Conservation (phyloP, 345 rosid genomes). For the Boechera retrofracta region DNA sequence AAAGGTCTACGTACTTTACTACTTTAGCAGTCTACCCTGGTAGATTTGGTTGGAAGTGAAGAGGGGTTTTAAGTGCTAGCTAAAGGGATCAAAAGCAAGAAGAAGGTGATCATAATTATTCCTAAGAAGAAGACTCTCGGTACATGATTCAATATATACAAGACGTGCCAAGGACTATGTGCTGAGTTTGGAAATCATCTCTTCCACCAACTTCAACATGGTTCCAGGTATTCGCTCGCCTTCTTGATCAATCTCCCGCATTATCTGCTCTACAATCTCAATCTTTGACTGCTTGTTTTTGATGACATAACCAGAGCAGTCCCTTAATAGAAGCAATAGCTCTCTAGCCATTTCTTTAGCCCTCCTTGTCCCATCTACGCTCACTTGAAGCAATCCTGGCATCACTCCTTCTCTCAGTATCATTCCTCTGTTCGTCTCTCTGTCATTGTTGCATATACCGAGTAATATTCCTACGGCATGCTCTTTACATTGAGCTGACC, state of each 20-base stretch:
- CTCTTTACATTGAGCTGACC: slow-evolving; percentile 66
- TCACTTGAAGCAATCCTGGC: slow-evolving; percentile 82
- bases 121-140: slow-evolving; percentile 23
- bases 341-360: slow-evolving; percentile 68
- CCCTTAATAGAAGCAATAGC: slow-evolving; percentile 67
- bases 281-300: slow-evolving; percentile 51
- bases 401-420: slow-evolving; percentile 79
- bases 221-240: slow-evolving; percentile 54
- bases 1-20: neutral
- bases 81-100: neutral
- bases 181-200: slow-evolving; percentile 75
- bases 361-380: slow-evolving; percentile 73
- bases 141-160: slow-evolving; percentile 24
- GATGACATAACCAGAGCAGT: slow-evolving; percentile 46
- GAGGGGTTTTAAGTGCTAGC: too few relatives aligned
- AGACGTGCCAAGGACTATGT: slow-evolving; percentile 38
- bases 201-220: slow-evolving; percentile 66
- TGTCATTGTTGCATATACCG: slow-evolving; percentile 58
- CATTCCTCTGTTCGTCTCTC: slow-evolving; percentile 70
- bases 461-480: slow-evolving; percentile 75
- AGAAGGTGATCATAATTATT: neutral
- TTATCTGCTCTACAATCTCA: slow-evolving; percentile 60
- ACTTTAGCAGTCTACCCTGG: neutral
- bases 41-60: too few relatives aligned
- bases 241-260: slow-evolving; percentile 76